phyloP scores from a whole-genome alignment of 306 rosid genomes.

The Benincasa hispida region DNA sequence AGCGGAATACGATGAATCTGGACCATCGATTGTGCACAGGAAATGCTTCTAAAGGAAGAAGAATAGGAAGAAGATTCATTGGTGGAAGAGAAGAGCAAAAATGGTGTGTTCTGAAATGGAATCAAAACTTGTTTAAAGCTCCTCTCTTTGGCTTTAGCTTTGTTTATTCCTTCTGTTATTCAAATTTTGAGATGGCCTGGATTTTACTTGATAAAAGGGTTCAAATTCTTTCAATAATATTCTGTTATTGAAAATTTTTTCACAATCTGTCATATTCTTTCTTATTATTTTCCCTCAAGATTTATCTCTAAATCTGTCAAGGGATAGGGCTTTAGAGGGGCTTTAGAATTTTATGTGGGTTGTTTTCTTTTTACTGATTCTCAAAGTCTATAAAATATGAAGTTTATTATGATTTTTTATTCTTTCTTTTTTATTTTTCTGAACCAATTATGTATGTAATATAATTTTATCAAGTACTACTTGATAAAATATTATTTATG shows the following conservation, averaged over 20 bases:
- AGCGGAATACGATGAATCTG: slow-evolving; percentile 95
- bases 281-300: neutral
- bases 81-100: slow-evolving; percentile 15
- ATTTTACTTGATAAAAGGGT: slow-evolving; percentile 25
- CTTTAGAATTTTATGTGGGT: neutral
- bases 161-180: slow-evolving; percentile 13
- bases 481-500: neutral
- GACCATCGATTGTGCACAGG: slow-evolving; percentile 96
- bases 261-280: neutral
- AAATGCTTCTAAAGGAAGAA: slow-evolving; percentile 73
- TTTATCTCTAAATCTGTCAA: slow-evolving; percentile 1
- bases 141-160: slow-evolving; percentile 2
- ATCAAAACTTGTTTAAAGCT: neutral
- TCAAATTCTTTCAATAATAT: slow-evolving; percentile 10
- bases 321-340: neutral
- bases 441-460: neutral
- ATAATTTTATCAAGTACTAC: neutral
- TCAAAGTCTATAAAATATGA: neutral
- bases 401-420: neutral
- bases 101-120: slow-evolving; percentile 13
- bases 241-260: neutral
- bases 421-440: neutral
- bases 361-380: neutral
- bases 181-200: slow-evolving; percentile 30
- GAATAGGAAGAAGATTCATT: slow-evolving; percentile 17